phyloP scores from a whole-genome alignment of 2,329 filamentous ascomycete genomes.

The Anthostomella pinea region DNA sequence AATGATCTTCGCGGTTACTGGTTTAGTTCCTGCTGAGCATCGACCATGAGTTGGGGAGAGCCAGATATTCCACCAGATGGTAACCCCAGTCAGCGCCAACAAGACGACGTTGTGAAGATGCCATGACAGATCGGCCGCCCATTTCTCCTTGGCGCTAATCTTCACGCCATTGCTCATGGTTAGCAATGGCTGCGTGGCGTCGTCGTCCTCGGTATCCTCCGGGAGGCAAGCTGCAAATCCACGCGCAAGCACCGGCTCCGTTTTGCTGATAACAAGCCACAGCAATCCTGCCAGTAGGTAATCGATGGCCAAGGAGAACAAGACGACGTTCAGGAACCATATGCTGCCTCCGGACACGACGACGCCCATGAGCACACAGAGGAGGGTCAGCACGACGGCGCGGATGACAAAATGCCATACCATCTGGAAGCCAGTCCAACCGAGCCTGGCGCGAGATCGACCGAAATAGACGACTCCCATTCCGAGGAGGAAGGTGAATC shows the following conservation, averaged over 20 bases:
- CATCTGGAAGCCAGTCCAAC: slow-evolving; percentile 37
- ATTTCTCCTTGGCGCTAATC: slow-evolving; percentile 19
- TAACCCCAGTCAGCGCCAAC: slow-evolving; percentile 31
- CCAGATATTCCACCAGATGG: slow-evolving; percentile 48
- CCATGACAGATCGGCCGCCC: slow-evolving; percentile 35
- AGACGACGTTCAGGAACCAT: slow-evolving; percentile 43
- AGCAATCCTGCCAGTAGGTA: slow-evolving; percentile 43
- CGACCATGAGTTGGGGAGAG: slow-evolving; percentile 39
- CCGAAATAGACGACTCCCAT: slow-evolving; percentile 45
- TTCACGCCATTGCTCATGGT: slow-evolving; percentile 13
- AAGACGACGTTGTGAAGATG: slow-evolving; percentile 39
- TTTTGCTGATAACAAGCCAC: slow-evolving; percentile 36
- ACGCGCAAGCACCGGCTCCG: slow-evolving; percentile 33
- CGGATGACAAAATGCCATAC: slow-evolving; percentile 38
- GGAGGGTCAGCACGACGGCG: slow-evolving; percentile 34
- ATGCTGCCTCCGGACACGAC: slow-evolving; percentile 31
- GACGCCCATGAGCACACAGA: slow-evolving; percentile 34
- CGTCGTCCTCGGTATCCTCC: slow-evolving; percentile 6
- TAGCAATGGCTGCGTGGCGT: not conserved
- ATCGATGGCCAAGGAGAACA: slow-evolving; percentile 44
- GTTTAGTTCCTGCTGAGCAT: slow-evolving; percentile 26
- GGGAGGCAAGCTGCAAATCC: slow-evolving; percentile 20
- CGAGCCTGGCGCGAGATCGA: slow-evolving; percentile 38
- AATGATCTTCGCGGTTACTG: slow-evolving; percentile 1
- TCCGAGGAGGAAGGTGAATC: slow-evolving; percentile 45